Base-by-base conservation (phyloP, 371 early-diverging fungal species). In the Paraphysoderma sedebokerense region DNA sequence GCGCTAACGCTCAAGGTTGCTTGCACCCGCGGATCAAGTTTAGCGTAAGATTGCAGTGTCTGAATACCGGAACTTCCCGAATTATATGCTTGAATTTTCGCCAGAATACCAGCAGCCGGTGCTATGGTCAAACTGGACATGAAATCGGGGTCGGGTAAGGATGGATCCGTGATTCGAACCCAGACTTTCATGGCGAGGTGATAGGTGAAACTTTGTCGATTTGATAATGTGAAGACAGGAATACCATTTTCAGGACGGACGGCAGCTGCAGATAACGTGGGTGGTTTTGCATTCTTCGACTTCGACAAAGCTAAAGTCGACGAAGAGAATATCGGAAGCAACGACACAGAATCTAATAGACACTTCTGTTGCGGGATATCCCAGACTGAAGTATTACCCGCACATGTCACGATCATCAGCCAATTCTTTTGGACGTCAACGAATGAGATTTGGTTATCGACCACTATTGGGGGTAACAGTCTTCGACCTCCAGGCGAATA, bases 201-300 rank as follows among this genome's bases (percentile, higher is more conserved):
- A 54, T 81, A 90, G 2, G 72, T 63, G 58, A 69, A 89, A n/a
- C 77, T 74, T 38, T 82, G 76, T 5, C 79, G 76, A 26, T 72
- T 65, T 13, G 81, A 74, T 0, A 85, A 76, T 15, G 76, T 67
- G 4, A 92, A 49, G 2, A 86, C 47, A 0, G 86, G 85, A 8
- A 73, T 49, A 0, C 90, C 89, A 15, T 80, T 72, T n/a, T n/a
- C n/a, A 7, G 60, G 55, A 12, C 72, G 62, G 4, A 85, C 60
- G 9, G 70, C 61, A 7, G 76, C 74, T 28, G 71, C 66, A 15
- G 66, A 67, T 39, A 86, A 75, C 2, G 72, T 63, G 0, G 72
- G 69, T 23, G 66, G 58, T 5, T 58, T n/a, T n/a, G n/a, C 50
- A 8, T 61, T 54, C 27, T 61, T 53, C 7, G 50, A 42, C 24